Evolutionary conservation across 768 basidiomycete genomes (phyloP), one percentile per base, ranked within the genome.

Genomic region (Amyloporia xantha): DNA sequence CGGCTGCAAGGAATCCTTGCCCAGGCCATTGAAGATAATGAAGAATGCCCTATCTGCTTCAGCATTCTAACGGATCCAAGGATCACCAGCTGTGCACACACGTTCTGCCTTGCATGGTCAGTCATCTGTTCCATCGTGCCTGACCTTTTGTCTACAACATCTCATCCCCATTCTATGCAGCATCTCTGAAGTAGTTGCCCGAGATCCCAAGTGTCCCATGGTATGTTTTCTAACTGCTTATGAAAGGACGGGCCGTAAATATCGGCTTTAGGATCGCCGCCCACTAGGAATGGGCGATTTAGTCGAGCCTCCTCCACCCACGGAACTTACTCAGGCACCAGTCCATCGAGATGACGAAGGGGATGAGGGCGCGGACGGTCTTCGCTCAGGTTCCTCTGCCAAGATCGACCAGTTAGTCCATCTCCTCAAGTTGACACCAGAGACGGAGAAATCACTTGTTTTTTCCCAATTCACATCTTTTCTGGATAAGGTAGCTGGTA

Each of bases 381-480:
- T 75, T 5, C 71, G 73, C 17, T 57, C 63, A 2, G 79, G 78
- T 2, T 78, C 87, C 5, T 92, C 91, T 19, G 87, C 88, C 10
- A 94, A 94, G 66, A 86, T 91, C 44, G 84, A 87, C 44, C 89
- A 91, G 57, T 69, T 94, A 13, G 62, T 91, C 19, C 77, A 86
- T 45, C 74, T 91, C 37, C 71, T 94, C 37, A 71, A 76, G 52
- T 64, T 91, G 11, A 86, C 80, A 4, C 86, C 86, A 0, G 51
- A 57, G 3, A 76, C 72, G 1, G 86, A 91, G 53, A 94, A 94
- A 64, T 84, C 85, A 2, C 69, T 94, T 2, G 89, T 94, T 1
- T 94, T 94, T 61, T 91, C 87, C 2, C 91, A 94, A 57, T 94
- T 92, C 59, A 94, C 90, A 3, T 77, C 80, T 2, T 92, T 90